Evolutionary conservation across 164 flowering plant genomes (phyloP), one percentile per base, ranked within the genome.

Genomic region (Aristolochia fimbriata): DNA sequence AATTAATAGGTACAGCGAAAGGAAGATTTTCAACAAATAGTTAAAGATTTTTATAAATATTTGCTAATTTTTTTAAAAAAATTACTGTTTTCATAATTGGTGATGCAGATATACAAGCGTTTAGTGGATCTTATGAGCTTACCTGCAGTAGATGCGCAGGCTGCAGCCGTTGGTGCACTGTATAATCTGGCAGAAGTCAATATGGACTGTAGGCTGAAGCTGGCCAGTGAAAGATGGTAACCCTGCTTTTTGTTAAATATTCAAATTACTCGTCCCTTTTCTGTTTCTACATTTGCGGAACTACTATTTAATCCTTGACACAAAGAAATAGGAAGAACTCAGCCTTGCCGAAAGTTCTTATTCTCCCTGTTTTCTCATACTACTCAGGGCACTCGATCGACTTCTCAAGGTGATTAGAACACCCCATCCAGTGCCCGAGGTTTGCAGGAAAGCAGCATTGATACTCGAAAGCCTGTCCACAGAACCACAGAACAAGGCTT

Each of bases 101-200:
- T 45, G 23, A 46, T 78, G 76, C 91, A 88, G 99, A 80, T 90
- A 47, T 84, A 91, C 62, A 84, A 79, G 78, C 90, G 88, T 22
- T 71, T 93, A 55, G 85, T 93, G 52, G 97, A 93, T 81, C 86
- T 93, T 46, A 68, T 93, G 73, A 87, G 94, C 81, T 67, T 76
- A 23, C 88, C 75, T 47, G 86, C 85, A 27, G 57, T 56, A 37
- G 97, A 90, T 80, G 91, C 97, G n/a, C 98, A 91, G 68, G 95
- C 95, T 54, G 97, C 93, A 62, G 97, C 96, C 31, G 87, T 94
- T 63, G 96, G 96, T 43, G 96, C 97, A 41, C 84, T 94, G 12
- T 88, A 87, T 73, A 84, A 89, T 72, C 90, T 92, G 73, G 81
- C 84, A n/a, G 98, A 92, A 73, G 83, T 92, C 49, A 92, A 89